phyloP scores from a whole-genome alignment of 2,329 filamentous ascomycete genomes.

The Xylariaceae sp. region DNA sequence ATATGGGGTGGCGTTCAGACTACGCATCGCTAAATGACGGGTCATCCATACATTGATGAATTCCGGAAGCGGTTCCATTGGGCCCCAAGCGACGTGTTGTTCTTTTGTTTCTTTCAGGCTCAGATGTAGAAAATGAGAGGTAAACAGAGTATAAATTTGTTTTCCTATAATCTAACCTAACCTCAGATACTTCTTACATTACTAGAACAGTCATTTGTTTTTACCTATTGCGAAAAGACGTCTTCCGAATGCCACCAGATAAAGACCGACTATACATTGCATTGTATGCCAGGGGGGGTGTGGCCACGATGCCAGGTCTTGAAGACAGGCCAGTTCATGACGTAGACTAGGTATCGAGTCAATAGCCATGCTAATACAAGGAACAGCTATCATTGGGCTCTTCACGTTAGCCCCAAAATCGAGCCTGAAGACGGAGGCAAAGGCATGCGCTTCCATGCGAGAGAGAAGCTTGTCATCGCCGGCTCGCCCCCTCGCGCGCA shows the following conservation, averaged over 20 bases:
- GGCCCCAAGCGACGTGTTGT: no score
- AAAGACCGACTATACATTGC: constrained; percentile 25
- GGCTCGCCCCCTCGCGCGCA: constrained; percentile 8
- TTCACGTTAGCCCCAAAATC: constrained; percentile 36
- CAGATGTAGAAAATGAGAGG: no score
- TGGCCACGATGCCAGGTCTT: constrained; percentile 14
- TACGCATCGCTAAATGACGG: no score
- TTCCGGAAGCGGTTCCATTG: no score
- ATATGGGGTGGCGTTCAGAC: no score
- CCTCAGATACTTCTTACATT: no score
- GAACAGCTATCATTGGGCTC: constrained; percentile 36
- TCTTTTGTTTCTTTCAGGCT: no score
- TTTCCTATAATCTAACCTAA: no score
- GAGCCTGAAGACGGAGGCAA: constrained; percentile 19
- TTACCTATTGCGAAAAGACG: no score
- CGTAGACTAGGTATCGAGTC: neutral
- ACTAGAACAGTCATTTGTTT: no score
- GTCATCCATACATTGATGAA: no score
- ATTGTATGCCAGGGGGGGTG: constrained; percentile 19
- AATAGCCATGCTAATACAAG: neutral
- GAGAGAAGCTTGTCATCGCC: constrained; percentile 25
- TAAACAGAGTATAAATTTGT: no score
- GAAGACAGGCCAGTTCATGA: constrained; percentile 20
- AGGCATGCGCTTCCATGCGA: constrained; percentile 31
- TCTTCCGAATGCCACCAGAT: neutral